Evolutionary conservation across 305 asterid species (phyloP).

Genomic region (Nicotiana rustica): DNA sequence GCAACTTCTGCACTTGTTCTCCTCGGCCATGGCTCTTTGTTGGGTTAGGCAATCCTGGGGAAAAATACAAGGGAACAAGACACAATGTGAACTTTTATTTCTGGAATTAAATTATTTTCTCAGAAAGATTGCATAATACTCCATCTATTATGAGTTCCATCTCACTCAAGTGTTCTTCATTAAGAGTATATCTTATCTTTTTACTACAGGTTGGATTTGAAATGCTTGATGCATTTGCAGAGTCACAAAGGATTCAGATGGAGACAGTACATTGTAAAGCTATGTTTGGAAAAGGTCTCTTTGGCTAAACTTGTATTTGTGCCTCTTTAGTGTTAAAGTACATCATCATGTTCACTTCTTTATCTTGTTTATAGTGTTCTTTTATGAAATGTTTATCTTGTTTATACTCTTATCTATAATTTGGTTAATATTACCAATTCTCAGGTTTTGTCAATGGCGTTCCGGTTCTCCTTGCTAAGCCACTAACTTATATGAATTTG

Average conservation of each 20-base stretch:
- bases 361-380: no score
- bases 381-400: neutral
- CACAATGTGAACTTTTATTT: constrained; percentile 51
- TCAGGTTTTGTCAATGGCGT: constrained; percentile 58
- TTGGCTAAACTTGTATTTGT: neutral
- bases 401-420: neutral
- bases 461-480: constrained; percentile 87
- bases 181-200: constrained; percentile 3
- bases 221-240: constrained; percentile 78
- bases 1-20: constrained; percentile 51
- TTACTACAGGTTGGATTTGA: constrained; percentile 63
- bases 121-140: neutral
- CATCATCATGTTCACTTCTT: neutral
- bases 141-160: constrained; percentile 14
- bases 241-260: constrained; percentile 63
- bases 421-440: neutral
- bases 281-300: constrained; percentile 74
- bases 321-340: neutral
- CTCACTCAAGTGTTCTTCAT: neutral
- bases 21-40: constrained; percentile 86
- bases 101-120: constrained; percentile 11
- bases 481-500: constrained; percentile 88
- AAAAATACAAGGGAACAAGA: constrained; percentile 73
- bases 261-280: constrained; percentile 84
- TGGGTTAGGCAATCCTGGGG: constrained; percentile 95